Conservation (phyloP, 129 eudicot genomes). For the Centella asiatica region DNA sequence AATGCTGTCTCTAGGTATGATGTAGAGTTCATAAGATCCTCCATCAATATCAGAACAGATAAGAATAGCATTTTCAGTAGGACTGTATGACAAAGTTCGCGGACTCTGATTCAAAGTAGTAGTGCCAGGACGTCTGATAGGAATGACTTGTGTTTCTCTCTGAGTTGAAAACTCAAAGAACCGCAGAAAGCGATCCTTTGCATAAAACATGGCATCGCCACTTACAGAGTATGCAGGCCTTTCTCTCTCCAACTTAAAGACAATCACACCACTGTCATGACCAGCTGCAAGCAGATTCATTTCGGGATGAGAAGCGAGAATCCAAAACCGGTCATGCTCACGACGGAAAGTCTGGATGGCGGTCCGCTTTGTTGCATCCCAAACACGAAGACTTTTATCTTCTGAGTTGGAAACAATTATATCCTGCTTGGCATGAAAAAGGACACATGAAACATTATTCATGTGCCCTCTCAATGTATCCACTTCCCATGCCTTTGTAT, state of each 20-base stretch:
- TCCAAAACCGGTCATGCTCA: constrained; percentile 46
- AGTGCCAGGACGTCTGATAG: constrained; percentile 8
- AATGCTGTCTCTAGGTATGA: constrained; percentile 9
- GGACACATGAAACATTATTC: constrained; percentile 43
- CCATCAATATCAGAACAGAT: constrained; percentile 12
- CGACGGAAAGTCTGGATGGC: constrained; percentile 42
- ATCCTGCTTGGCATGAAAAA: constrained; percentile 36
- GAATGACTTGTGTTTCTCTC: constrained; percentile 7
- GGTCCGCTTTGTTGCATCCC: constrained; percentile 44
- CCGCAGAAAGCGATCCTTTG: constrained; percentile 9
- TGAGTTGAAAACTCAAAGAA: constrained; percentile 14
- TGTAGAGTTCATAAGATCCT: constrained; percentile 14
- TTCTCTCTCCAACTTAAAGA: constrained; percentile 12
- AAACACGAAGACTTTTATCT: constrained; percentile 37
- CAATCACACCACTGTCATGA: constrained; percentile 26
- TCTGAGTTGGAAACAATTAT: constrained; percentile 44
- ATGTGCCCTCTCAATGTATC: constrained; percentile 47
- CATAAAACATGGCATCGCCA: constrained; percentile 7
- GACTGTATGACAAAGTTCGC: constrained; percentile 7
- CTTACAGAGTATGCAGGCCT: constrained; percentile 5
- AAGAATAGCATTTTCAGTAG: constrained; percentile 11
- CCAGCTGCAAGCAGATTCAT: constrained; percentile 46
- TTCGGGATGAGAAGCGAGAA: constrained; percentile 37
- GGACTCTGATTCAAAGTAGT: constrained; percentile 8
- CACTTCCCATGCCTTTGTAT: constrained; percentile 52